A percentile compares a stretch with the other conserved stretches of the same genome.
These are phyloP conservation scores for Rubroshorea leprosula DNA, from an alignment of 345 rosid genomes.

Conservation along the genomic window DNA sequence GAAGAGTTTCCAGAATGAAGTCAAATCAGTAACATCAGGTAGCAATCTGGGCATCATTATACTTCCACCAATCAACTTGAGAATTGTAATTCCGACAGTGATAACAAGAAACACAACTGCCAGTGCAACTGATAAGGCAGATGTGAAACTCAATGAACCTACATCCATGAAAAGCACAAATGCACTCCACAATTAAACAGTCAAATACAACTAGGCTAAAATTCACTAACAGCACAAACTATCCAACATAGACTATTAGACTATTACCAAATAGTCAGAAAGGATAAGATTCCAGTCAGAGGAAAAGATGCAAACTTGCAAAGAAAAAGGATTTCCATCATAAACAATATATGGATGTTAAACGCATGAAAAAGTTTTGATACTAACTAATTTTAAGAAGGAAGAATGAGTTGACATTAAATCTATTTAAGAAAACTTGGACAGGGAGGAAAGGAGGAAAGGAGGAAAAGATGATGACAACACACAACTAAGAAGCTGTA, in stretches of 20 bases:
- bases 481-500: background rate
- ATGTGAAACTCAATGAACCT: conserved; percentile 90
- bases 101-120: conserved; percentile 80
- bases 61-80: conserved; percentile 56
- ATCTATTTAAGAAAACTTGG: background rate
- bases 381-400: background rate
- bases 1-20: conserved; percentile 78
- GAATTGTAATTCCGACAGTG: conserved; percentile 57
- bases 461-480: background rate
- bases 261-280: background rate
- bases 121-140: conserved; percentile 75
- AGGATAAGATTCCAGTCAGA: background rate
- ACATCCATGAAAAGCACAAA: conserved; percentile 24
- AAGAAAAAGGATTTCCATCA: background rate
- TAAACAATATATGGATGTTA: no score
- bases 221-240: background rate
- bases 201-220: background rate
- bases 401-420: background rate
- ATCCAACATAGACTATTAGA: background rate
- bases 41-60: conserved; percentile 73
- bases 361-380: no score
- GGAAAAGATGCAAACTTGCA: background rate
- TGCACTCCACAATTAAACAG: background rate
- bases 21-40: conserved; percentile 60
- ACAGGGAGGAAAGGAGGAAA: background rate